Base-by-base conservation (phyloP, 805 yeast genomes). In the Wickerhamomyces silvicola region DNA sequence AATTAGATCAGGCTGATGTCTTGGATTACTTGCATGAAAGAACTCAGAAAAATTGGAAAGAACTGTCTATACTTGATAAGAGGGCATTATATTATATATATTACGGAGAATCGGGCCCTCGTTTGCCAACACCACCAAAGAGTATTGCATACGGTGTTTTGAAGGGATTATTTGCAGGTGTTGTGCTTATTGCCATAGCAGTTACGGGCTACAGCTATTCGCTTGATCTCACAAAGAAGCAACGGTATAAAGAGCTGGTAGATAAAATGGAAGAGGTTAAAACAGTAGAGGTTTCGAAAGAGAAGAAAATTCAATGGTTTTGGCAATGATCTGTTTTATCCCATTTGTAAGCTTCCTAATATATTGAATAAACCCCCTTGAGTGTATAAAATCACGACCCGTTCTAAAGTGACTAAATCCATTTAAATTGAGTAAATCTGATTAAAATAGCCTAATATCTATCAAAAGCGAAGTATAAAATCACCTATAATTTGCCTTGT, bases 51-150 rank as follows among this genome's bases (percentile, higher is more conserved):
- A 38, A 48, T 24, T 64, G 69, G 69, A 41, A 36, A 4, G 27
- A 30, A 0, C 39, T 64, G 41, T 33, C 56, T 3, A 14, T 9
- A 1, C 37, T 39, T 1, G 68, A 64, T 29, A 41, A 47, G 28
- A 40, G 35, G 27, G 57, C 59, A 1, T 38, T 55, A 6, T 62
- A 62, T 36, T 59, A 48, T 40, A 45, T 63, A 11, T 54, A 59
- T 8, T 64, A 43, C 30, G 69, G 69, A 1, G 41, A 46, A 10
- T 60, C 61, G 59, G 68, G 68, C 1, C 64, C 64, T 9, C 41
- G 66, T 15, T 24, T 46, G 3, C 36, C 27, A 3, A 28, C 15
- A 6, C 36, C 32, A 11, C 20, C 22, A 18, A 32, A 26, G 15
- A 31, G 38, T 6, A 14, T 36, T 0, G 38, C 53, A 1, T 39